Conservation (phyloP, 140 eudicot genomes). For the Flaveria floridana region DNA sequence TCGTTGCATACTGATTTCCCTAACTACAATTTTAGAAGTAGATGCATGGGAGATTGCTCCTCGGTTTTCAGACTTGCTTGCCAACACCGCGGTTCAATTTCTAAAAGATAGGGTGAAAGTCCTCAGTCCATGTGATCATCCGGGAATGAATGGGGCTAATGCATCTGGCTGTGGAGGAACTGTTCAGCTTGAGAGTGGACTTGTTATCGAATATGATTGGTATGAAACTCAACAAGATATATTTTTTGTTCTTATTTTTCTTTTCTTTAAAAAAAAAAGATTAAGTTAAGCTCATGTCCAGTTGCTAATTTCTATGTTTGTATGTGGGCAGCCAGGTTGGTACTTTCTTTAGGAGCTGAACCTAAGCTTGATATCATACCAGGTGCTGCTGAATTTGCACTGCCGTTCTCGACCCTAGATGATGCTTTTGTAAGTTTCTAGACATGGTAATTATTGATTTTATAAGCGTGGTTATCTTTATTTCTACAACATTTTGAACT, state of each 20-base stretch:
- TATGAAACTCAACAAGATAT: conserved; percentile 27
- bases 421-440: conserved; percentile 81
- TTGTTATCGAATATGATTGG: conserved; percentile 95
- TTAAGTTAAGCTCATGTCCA: neutral
- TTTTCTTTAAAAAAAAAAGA: neutral
- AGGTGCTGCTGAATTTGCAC: conserved; percentile 82
- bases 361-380: conserved; percentile 81
- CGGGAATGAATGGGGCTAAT: conserved; percentile 45
- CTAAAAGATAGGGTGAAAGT: conserved; percentile 69
- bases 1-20: conserved; percentile 20
- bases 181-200: conserved; percentile 94
- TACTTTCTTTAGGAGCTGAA: conserved; percentile 97
- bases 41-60: conserved; percentile 99
- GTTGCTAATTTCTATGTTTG: conserved; percentile 44
- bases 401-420: conserved; percentile 86
- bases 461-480: conserved; percentile 11
- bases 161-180: conserved; percentile 61
- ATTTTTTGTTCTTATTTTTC: neutral
- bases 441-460: conserved; percentile 1
- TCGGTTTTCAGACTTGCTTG: conserved; percentile 80
- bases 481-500: conserved; percentile 5
- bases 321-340: conserved; percentile 97
- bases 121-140: conserved; percentile 62
- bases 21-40: conserved; percentile 59
- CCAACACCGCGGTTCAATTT: conserved; percentile 67